Evolutionary conservation across 2,329 filamentous ascomycete species (phyloP).

Genomic region (Fusarium multiceps): DNA sequence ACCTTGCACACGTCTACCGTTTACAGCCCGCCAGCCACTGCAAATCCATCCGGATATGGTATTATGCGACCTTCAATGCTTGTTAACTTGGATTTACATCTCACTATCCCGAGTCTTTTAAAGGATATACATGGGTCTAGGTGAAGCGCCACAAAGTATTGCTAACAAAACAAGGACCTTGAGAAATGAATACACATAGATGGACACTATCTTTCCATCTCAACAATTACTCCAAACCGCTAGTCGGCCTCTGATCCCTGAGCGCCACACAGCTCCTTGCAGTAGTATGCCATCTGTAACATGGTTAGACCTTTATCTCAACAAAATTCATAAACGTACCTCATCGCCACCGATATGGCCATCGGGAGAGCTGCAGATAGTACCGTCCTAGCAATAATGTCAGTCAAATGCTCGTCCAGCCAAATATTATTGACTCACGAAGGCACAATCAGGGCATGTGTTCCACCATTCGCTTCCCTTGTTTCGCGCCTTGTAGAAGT

Average conservation of each 20-base stretch:
- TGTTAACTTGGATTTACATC: not conserved
- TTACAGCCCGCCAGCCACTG: too few relatives aligned
- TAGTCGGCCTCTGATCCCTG: not conserved
- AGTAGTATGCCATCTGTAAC: not conserved
- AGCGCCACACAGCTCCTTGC: not conserved
- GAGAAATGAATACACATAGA: not conserved
- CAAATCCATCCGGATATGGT: too few relatives aligned
- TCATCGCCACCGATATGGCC: constrained; percentile 1
- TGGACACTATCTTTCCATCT: not conserved
- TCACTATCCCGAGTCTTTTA: not conserved
- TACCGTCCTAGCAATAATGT: not conserved
- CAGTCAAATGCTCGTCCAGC: not conserved
- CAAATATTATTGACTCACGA: not conserved
- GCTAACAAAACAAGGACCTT: not conserved
- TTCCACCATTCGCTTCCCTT: constrained; percentile 1
- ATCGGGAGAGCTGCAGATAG: not conserved
- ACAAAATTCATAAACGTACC: not conserved
- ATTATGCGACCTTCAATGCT: too few relatives aligned
- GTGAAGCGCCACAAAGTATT: not conserved
- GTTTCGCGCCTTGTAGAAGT: not conserved
- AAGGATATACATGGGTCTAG: not conserved
- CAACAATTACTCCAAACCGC: not conserved
- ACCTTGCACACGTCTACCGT: too few relatives aligned
- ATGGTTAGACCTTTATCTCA: not conserved
- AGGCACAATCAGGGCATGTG: not conserved